Base-by-base conservation (phyloP, 2,329 filamentous ascomycete genomes). In the Geosmithia flava region DNA sequence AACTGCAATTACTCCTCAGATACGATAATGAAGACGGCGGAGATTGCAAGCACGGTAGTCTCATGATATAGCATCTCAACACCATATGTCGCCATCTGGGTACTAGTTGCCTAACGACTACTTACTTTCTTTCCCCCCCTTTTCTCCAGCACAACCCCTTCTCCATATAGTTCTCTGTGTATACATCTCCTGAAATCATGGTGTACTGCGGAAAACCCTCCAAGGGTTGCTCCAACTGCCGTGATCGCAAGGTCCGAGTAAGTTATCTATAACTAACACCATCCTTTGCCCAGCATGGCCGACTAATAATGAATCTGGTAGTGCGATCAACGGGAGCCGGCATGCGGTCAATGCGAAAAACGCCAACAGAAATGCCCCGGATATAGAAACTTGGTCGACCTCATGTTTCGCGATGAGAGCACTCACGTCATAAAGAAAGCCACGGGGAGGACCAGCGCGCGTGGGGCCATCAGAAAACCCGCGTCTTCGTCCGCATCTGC, bases 191-290 rank as follows among this genome's bases (percentile, higher is more conserved):
- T 13, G 10, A 5, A 50, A 47, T 39, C 48, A 78, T 78, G 75
- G 74, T 78, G 6, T 78, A 76, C 55, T 77, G 75, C 53, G 74
- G 75, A 5, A 76, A 76, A 54, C 74, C 75, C 42, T 77, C 74
- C 39, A 75, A 74, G 56, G 74, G 73, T 41, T 78, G 75, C 59
- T 74, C 71, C 53, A 72, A 65, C 53, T 78, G 75, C 54, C 68
- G 75, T 52, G 69, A 72, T 55, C 70, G 74, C 54, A 78, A 78
- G 60, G 74, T 76, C 51, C 70, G 71, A 50, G 74, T 76, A 62
- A 64, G 74, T 69, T 48, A 5, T 16, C 15, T 11, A 27, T 42
- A 41, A 29, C 37, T 37, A 13, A 11, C 33, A 37, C 13, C 33
- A 7, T 13, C 6, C 13, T 37, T 11, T 37, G 15, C 15, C 33